Evolutionary conservation across 2,329 filamentous ascomycete species (phyloP), one percentile per base, ranked within the genome.

Genomic region (Aspergillus udagawae): DNA sequence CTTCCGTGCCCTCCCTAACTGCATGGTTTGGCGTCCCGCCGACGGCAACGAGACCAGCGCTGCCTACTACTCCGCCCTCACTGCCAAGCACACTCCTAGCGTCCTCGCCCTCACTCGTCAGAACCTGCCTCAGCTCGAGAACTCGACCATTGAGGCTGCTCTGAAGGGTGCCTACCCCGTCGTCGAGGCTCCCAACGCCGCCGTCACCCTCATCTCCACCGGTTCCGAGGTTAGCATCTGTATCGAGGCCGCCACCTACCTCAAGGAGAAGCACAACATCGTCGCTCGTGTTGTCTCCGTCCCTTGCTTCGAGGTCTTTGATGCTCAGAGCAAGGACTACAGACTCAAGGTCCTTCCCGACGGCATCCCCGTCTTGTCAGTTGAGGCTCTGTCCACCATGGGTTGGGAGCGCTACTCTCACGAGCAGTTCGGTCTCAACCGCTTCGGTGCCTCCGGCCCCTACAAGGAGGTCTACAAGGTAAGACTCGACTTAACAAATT

Each of bases 401-500:
- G 94, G 94, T 68, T 99, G 94, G 94, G 92, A 97, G 86, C 90
- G 93, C 79, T 99, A 97, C 82, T 90, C 92, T 59, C 93, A 99
- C 81, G 94, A 99, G 86, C 94, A 99, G 83, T 99, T 99, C 73
- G 94, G 94, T 76, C 87, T 99, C 67, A 99, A 99, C 89, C 87
- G 94, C 76, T 99, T 99, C 79, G 94, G 94, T 86, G 93, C 93
- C 67, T 96, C 91, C 56, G 94, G 93, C 71, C 89, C 93, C 66
- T 97, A 97, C 84, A 93, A 93, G 88, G 88, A 97, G 71, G 92
- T 99, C 60, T 99, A 99, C 86, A 89, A 90, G 84, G 90, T 82
- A 82, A 79, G 84, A 77, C 58, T 51, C 5, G 5, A 29, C 29
- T 12, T 42, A n/a, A n/a, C 7, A 29, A 14, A 10, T 3, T 49